Percentiles rank a stretch among this genome's conserved stretches.
phyloP scores from a whole-genome alignment of 2,329 filamentous ascomycete species.

The Trichophyton mentagrophytes region DNA sequence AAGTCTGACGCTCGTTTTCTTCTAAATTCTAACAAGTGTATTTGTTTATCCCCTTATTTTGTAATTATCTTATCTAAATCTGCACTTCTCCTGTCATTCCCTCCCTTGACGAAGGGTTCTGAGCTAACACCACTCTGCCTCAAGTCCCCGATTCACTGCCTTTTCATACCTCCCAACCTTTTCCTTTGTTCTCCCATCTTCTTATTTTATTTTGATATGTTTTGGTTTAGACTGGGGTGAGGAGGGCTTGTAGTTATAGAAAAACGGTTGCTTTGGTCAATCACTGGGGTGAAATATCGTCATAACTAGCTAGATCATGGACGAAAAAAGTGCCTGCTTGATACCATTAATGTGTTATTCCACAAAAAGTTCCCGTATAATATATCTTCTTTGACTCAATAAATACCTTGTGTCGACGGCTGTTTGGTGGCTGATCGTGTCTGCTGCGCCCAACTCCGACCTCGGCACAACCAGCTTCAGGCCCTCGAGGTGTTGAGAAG shows the following conservation, averaged over 20 bases:
- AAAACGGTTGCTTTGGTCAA: background rate
- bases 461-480: background rate
- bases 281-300: background rate
- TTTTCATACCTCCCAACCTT: background rate
- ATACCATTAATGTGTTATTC: background rate
- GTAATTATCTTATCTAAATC: background rate
- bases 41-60: background rate
- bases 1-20: background rate
- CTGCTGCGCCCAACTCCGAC: background rate
- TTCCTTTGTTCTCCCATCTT: background rate
- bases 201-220: background rate
- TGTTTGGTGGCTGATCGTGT: background rate
- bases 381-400: too few species aligned
- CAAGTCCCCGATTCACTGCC: background rate
- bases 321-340: background rate
- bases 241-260: background rate
- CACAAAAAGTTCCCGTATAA: too few species aligned
- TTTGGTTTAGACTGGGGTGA: slow-evolving; percentile 1
- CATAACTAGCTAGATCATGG: background rate
- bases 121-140: background rate
- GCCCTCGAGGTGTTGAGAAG: background rate
- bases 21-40: background rate
- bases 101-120: background rate
- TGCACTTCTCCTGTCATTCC: background rate
- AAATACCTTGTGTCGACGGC: background rate